Evolutionary conservation across 257 asterid genomes (phyloP).

Genomic region (Oldenlandia corymbosa): DNA sequence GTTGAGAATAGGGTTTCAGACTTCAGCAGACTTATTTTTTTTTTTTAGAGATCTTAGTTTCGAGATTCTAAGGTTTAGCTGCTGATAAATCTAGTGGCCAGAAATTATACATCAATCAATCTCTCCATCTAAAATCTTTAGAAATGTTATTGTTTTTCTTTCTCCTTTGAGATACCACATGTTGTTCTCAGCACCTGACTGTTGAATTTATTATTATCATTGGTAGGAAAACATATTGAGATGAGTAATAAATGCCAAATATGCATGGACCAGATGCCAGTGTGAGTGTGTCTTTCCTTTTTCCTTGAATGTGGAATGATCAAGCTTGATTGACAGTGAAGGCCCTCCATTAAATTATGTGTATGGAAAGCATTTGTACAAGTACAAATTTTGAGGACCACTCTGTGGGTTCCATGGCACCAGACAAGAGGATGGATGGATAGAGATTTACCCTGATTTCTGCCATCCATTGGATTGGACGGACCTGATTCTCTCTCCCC

Average conservation of each 20-base stretch:
- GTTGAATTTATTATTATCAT: slow-evolving; percentile 34
- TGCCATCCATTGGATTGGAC: slow-evolving; percentile 15
- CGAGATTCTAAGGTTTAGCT: slow-evolving; percentile 18
- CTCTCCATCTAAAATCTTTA: slow-evolving; percentile 26
- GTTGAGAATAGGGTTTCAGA: slow-evolving; percentile 17
- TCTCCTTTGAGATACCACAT: slow-evolving; percentile 23
- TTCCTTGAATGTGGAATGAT: slow-evolving; percentile 29
- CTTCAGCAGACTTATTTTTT: slow-evolving; percentile 20
- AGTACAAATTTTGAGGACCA: slow-evolving; percentile 35
- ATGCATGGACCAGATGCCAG: slow-evolving; percentile 31
- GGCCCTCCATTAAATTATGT: slow-evolving; percentile 27
- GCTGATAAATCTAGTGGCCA: slow-evolving; percentile 29
- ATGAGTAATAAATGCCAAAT: slow-evolving; percentile 40
- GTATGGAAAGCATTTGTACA: slow-evolving; percentile 27
- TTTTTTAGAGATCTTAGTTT: slow-evolving; percentile 21
- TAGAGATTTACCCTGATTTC: slow-evolving; percentile 10
- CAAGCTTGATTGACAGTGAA: slow-evolving; percentile 29
- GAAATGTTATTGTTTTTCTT: slow-evolving; percentile 24
- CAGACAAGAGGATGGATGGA: not conserved
- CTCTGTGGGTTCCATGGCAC: slow-evolving; percentile 25
- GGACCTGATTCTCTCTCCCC: slow-evolving; percentile 5
- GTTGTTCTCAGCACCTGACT: slow-evolving; percentile 33
- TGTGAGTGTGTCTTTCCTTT: slow-evolving; percentile 19
- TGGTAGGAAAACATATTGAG: slow-evolving; percentile 28
- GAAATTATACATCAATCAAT: slow-evolving; percentile 20